Conservation (phyloP, 192 early-diverging fungal species). For the Gamsiella multidivaricata region DNA sequence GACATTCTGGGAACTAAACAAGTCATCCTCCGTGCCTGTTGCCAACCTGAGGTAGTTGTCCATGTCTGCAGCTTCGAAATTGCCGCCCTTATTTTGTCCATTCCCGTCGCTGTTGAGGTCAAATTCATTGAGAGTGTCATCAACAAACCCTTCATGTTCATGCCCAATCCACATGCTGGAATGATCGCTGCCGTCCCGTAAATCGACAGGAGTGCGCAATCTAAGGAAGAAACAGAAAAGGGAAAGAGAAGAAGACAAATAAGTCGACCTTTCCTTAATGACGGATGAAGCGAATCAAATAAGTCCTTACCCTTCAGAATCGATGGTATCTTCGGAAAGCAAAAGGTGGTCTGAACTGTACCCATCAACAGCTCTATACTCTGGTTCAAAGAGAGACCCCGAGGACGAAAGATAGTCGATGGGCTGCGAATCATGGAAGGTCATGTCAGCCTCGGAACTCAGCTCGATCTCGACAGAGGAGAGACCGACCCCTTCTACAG, state of each 20-base stretch:
- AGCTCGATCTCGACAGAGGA: conserved; percentile 9
- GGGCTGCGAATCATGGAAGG: conserved; percentile 5
- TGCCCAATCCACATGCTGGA: conserved; percentile 5
- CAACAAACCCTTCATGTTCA: conserved; percentile 10
- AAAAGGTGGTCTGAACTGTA: conserved; percentile 9
- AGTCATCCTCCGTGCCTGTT: not conserved
- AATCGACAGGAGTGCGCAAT: conserved; percentile 27
- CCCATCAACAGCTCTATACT: not conserved
- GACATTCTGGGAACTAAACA: not conserved
- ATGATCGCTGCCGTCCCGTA: conserved; percentile 6
- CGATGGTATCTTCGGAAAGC: conserved; percentile 29
- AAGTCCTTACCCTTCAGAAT: conserved; percentile 38
- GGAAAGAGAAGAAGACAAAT: not conserved
- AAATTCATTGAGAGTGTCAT: not conserved
- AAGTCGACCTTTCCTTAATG: not conserved
- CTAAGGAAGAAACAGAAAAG: not conserved
- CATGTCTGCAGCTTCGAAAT: not conserved
- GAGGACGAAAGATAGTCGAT: conserved; percentile 16
- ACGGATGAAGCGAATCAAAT: not conserved
- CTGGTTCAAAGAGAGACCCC: conserved; percentile 15
- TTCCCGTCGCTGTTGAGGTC: not conserved
- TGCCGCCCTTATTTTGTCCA: no score
- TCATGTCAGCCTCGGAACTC: conserved; percentile 13
- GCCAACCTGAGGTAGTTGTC: conserved; percentile 4
- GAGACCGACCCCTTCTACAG: not conserved